Percentiles rank a stretch among this genome's conserved stretches.
phyloP scores from a whole-genome alignment of 192 early-diverging fungal genomes.

The Gamsiella multidivaricata region DNA sequence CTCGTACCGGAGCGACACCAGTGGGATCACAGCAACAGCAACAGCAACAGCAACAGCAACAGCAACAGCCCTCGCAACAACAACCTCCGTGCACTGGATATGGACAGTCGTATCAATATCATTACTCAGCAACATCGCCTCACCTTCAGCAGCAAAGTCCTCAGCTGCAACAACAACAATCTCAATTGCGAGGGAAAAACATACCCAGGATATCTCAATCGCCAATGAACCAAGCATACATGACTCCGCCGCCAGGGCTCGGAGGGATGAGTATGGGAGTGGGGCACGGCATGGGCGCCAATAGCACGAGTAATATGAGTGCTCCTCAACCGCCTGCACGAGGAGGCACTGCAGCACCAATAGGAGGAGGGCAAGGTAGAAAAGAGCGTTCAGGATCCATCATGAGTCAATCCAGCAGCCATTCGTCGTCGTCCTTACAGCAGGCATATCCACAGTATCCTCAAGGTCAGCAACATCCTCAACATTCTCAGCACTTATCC shows the following conservation, averaged over 20 bases:
- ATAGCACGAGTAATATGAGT: neutral
- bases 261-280: constrained; percentile 1
- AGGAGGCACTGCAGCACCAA: neutral
- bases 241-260: constrained; percentile 15
- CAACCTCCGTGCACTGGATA: constrained; percentile 12
- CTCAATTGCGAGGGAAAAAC: neutral
- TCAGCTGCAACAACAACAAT: constrained; percentile 5
- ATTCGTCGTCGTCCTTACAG: neutral
- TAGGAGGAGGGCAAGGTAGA: constrained; percentile 7
- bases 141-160: constrained; percentile 4
- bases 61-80: constrained; percentile 4
- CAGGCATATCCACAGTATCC: constrained; percentile 13
- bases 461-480: constrained; percentile 6
- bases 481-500: constrained; percentile 10
- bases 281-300: neutral
- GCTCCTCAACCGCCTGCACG: neutral
- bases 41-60: constrained; percentile 18
- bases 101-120: neutral
- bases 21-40: constrained; percentile 9
- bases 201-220: constrained; percentile 1
- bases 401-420: neutral
- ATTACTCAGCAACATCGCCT: neutral
- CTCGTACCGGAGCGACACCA: neutral
- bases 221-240: neutral
- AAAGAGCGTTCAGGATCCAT: constrained; percentile 24